phyloP scores from a whole-genome alignment of 306 rosid genomes.

The Arachis hypogaea region DNA sequence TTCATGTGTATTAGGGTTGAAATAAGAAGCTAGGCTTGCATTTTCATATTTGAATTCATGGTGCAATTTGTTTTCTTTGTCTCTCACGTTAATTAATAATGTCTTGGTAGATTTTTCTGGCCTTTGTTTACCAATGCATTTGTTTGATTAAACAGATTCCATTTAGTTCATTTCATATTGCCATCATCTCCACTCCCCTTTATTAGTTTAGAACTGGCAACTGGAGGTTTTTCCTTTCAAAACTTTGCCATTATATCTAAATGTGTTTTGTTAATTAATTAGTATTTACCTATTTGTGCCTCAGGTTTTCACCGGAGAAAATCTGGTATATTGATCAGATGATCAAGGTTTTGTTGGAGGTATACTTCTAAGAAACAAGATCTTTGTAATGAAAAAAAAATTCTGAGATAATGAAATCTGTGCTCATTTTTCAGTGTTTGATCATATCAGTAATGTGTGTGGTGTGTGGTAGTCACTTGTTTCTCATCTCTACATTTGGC shows the following conservation, averaged over 20 bases:
- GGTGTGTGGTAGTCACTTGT: constrained; percentile 30
- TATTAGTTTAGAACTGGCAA: constrained; percentile 23
- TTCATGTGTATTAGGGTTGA: neutral
- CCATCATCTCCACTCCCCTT: constrained; percentile 12
- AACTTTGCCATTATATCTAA: constrained; percentile 28
- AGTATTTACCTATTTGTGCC: constrained; percentile 45
- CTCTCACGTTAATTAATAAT: neutral
- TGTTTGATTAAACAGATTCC: constrained; percentile 26
- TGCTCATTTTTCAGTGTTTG: constrained; percentile 26
- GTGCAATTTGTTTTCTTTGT: neutral
- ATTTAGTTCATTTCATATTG: constrained; percentile 16
- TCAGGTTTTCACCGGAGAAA: constrained; percentile 94
- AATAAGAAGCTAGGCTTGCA: too few relatives aligned
- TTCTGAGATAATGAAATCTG: neutral
- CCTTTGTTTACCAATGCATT: constrained; percentile 23
- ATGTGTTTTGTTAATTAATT: constrained; percentile 43
- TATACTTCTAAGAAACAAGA: constrained; percentile 53
- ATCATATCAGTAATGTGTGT: constrained; percentile 1
- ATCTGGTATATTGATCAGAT: constrained; percentile 98
- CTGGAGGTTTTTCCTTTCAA: neutral
- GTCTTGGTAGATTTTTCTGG: constrained; percentile 12
- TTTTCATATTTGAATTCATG: too few relatives aligned
- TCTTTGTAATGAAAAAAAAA: constrained; percentile 28
- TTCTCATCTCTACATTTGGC: constrained; percentile 31
- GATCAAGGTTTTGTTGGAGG: constrained; percentile 99